Evolutionary conservation across 2,329 filamentous ascomycete species (phyloP), one percentile per base, ranked within the genome.

Genomic region (Plectosphaerella sp.): DNA sequence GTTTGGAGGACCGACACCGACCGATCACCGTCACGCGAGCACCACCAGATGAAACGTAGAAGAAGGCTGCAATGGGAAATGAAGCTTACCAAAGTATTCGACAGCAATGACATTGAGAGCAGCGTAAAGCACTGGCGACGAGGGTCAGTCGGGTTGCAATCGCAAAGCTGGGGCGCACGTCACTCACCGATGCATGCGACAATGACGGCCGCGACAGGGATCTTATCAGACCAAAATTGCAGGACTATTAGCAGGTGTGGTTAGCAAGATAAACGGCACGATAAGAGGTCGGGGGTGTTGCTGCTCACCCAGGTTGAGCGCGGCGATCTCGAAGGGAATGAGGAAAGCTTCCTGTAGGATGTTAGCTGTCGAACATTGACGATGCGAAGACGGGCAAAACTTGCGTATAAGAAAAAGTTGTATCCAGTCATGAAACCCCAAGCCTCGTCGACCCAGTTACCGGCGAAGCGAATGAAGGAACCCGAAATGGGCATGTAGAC

Each of bases 391-490:
- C 3, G 16, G 37, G 15, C 15, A 8, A 5, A 3, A 39, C 37
- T 39, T 39, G 16, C 37, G 54, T 73, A 73, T n/a, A 74, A 57
- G 60, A 74, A 73, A 57, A 73, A 74, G 55, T 74, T 74, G 70
- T 70, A 74, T 28, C 70, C 70, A 37, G 67, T 66, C 61, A 69
- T 76, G 60, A 87, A 86, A 35, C 83, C 83, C 18, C 82, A 71
- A 10, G 83, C 75, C n/a, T 86, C 83, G 63, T 87, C 84, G 10
- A 82, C 80, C 79, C 82, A 87, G 58, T 82, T 73, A 25, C 83
- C 82, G 5, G 82, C 82, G 60, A 86, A 74, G 54, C 84, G 81
- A 57, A 87, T 78, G 62, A 86, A 87, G 2, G 80, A 80, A 56
- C 83, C 83, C 42, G 75, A 77, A 46, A 87, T 76, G 22, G 84